Evolutionary conservation across 2,329 filamentous ascomycete genomes (phyloP).

Genomic region (Hymenoscyphus linearis): DNA sequence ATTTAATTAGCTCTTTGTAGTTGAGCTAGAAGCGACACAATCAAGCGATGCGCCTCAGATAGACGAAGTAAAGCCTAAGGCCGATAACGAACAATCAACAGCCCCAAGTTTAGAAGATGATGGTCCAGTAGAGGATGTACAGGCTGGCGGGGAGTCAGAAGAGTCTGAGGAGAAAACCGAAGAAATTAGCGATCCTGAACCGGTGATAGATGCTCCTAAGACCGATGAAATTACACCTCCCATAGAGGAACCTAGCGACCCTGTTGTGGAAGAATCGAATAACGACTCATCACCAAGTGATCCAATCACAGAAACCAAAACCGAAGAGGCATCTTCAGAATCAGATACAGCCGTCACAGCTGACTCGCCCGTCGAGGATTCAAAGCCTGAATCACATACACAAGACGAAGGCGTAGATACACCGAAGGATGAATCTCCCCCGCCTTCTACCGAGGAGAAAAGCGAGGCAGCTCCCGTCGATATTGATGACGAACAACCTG

Average conservation of each 20-base stretch:
- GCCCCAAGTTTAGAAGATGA: background rate
- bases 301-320: background rate
- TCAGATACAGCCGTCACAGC: background rate
- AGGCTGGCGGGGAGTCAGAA: background rate
- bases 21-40: background rate
- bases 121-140: background rate
- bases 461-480: background rate
- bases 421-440: background rate
- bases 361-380: background rate
- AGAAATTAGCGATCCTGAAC: background rate
- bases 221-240: background rate
- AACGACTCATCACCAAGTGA: background rate
- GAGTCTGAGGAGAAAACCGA: background rate
- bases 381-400: background rate
- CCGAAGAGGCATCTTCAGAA: background rate
- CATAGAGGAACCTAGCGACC: background rate
- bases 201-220: background rate
- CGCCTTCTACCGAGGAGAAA: background rate
- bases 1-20: constrained; percentile 3
- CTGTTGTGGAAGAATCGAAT: background rate
- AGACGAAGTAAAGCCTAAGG: constrained; percentile 1
- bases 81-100: constrained; percentile 2
- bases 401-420: background rate
- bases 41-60: background rate
- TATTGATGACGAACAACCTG: background rate